phyloP scores from a whole-genome alignment of 2,329 filamentous ascomycete genomes.

The Microsporum audouinii region DNA sequence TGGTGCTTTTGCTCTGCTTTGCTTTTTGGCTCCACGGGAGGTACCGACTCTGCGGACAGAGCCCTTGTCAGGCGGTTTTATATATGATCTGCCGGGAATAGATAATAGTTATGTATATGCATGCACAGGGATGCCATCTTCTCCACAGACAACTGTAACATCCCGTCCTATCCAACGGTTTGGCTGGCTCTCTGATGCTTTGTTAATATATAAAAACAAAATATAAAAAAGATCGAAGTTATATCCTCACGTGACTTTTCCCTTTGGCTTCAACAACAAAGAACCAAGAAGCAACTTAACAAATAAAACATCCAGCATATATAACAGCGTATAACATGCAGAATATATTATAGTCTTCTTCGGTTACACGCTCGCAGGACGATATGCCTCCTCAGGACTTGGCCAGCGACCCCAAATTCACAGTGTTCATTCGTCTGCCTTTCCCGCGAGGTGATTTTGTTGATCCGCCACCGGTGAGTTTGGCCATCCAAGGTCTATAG shows the following conservation, averaged over 20 bases:
- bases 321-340: background rate
- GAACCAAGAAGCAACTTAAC: background rate
- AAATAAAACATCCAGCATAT: background rate
- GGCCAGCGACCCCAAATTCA: conserved; percentile 34
- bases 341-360: background rate
- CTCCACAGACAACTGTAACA: background rate
- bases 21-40: background rate
- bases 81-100: background rate
- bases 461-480: conserved; percentile 67
- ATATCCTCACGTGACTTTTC: too few relatives aligned
- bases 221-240: too few relatives aligned
- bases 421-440: conserved; percentile 79
- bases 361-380: background rate
- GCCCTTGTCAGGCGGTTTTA: background rate
- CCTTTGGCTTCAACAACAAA: background rate
- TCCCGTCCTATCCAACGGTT: background rate
- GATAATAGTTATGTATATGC: background rate
- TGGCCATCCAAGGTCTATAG: background rate
- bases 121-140: background rate
- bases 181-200: background rate
- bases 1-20: background rate
- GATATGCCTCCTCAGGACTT: background rate
- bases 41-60: background rate
- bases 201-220: background rate
- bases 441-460: conserved; percentile 78